phyloP scores from a whole-genome alignment of 1,139 yeast genomes.

The Taiozyma sp. region DNA sequence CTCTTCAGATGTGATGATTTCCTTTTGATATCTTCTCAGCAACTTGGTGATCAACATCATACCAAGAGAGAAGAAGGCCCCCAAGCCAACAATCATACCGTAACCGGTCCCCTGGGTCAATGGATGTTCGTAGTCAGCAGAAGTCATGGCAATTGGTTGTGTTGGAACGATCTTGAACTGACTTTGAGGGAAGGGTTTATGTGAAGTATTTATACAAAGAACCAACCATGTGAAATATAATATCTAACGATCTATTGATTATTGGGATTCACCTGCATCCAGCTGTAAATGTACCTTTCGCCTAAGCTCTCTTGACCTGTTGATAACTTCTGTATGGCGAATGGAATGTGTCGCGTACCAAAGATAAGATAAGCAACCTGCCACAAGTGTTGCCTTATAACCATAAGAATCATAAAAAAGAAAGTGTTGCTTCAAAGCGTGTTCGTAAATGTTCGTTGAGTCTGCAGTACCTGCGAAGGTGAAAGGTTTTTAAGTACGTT shows the following conservation, averaged over 20 bases:
- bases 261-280: neutral
- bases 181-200: neutral
- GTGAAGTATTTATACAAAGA: neutral
- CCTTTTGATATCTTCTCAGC: slow-evolving; percentile 70
- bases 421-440: no score
- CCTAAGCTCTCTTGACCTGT: neutral
- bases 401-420: no score
- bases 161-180: neutral
- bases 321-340: neutral
- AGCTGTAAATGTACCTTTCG: neutral
- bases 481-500: no score
- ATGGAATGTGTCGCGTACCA: no score
- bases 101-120: slow-evolving; percentile 58
- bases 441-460: no score
- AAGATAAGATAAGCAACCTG: no score
- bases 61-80: slow-evolving; percentile 71
- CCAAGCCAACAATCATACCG: slow-evolving; percentile 85
- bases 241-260: neutral
- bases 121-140: slow-evolving; percentile 7
- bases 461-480: no score
- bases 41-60: slow-evolving; percentile 72
- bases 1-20: slow-evolving; percentile 83
- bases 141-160: neutral
- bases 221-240: neutral
- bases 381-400: no score